Base-by-base conservation (phyloP, 208 protist species). In the Leptomonas pyrrhocoris region DNA sequence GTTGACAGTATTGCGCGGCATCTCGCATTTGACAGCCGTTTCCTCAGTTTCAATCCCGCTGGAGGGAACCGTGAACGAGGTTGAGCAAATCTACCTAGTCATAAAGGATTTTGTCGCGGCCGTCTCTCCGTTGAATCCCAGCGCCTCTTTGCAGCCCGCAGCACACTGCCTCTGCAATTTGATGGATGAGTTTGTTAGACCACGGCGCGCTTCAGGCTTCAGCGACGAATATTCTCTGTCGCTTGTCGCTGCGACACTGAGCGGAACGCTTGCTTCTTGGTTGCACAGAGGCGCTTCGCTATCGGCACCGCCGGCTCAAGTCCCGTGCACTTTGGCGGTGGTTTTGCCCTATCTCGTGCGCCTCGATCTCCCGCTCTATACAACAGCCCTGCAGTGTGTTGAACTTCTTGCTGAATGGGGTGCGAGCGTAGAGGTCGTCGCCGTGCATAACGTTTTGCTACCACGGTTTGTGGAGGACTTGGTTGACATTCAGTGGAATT, bases 271-370 rank as follows among this genome's bases (percentile, higher is more conserved):
- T 50, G 34, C 45, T 3, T 56, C 48, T 21, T 77, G 72, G 72
- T 31, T 68, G 46, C 62, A 11, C 25, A 43, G 58, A 11, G 25
- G 46, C 2, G 16, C 61, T 28, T 11, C 31, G 9, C 34, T 54
- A 18, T 9, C 50, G 16, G 21, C 42, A 38, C 64, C 50, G 27
- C 72, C 72, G 6, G 72, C 72, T 7, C 62, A 72, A 27, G 16
- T 77, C 9, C 63, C 72, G 42, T 72, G 63, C 34, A 40, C 34
- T 11, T 46, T 77, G 27, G 72, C 72, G 19, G 49, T 72, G 40
- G 55, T 63, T 31, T 30, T 77, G 25, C 72, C 72, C 2, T 77
- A 68, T n/a, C 34, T 77, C 36, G 25, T 67, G 40, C 72, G 72
- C 12, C 62, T 68, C 18, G 72, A 77, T 55, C 21, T 77, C 1